Evolutionary conservation across 1,139 yeast species (phyloP).

Genomic region (Kodamaea anthophila): DNA sequence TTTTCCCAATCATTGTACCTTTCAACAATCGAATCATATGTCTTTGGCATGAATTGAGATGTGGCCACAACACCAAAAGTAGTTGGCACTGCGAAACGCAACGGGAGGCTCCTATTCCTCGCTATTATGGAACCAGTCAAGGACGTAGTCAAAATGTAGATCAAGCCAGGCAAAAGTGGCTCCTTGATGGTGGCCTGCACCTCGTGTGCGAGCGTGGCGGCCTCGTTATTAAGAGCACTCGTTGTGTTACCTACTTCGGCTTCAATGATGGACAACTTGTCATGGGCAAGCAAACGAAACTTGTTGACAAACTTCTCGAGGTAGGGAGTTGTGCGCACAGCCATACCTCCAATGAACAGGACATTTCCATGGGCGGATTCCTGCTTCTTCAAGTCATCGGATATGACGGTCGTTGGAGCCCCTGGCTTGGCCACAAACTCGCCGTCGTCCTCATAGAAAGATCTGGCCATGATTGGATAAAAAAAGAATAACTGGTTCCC

Average conservation of each 20-base stretch:
- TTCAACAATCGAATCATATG: constrained; percentile 16
- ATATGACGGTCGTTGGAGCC: constrained; percentile 26
- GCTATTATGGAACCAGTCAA: constrained; percentile 53
- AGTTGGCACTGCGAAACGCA: constrained; percentile 47
- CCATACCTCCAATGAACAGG: constrained; percentile 47
- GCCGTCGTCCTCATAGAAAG: constrained; percentile 51
- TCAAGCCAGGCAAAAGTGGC: constrained; percentile 48
- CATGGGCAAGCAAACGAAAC: constrained; percentile 31
- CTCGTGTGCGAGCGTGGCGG: constrained; percentile 19
- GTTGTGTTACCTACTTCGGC: constrained; percentile 43
- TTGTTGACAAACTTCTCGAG: constrained; percentile 37
- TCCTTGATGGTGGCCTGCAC: constrained; percentile 27
- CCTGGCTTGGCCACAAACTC: constrained; percentile 43
- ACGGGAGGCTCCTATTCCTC: constrained; percentile 39
- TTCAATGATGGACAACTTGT: constrained; percentile 28
- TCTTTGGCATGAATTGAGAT: constrained; percentile 32
- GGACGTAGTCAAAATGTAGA: constrained; percentile 49
- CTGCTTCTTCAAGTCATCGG: constrained; percentile 27
- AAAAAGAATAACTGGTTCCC: not conserved
- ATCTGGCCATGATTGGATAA: constrained; percentile 20
- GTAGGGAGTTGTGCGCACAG: constrained; percentile 41
- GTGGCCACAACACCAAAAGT: constrained; percentile 41
- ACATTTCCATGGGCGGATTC: constrained; percentile 39
- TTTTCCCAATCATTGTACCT: constrained; percentile 10
- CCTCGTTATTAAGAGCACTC: constrained; percentile 41